Base-by-base conservation (phyloP, 2,329 filamentous ascomycete genomes). In the Polytolypa hystricis region DNA sequence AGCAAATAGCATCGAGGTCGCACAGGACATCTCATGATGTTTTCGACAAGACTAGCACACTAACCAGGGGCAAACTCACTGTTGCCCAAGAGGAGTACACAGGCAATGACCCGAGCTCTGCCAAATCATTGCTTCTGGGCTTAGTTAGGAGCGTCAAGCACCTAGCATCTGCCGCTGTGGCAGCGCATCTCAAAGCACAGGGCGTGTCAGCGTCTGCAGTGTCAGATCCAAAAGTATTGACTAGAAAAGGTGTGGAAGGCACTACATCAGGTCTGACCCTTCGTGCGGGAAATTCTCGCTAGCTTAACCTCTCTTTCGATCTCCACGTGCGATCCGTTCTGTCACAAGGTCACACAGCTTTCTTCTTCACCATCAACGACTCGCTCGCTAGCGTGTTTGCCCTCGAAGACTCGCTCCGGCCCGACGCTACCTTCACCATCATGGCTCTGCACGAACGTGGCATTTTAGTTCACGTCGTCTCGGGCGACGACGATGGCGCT, bases 41-140 rank as follows among this genome's bases (percentile, higher is more conserved):
- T 0, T 79, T 86, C 45, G 81, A 85, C 62, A 86, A 85, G 58
- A 86, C 81, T 0, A 81, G 81, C 0, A 39, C 37, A n/a, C 68
- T 87, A 5, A 87, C 82, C 0, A 52, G 64, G 17, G 79, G 77
- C 0, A 64, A 67, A n/a, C 54, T 71, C 2, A 40, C 48, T 1
- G 65, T 69, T 7, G 49, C 57, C 1, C 40, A 45, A 5, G 48
- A 58, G 43, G 37, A 50, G 16, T 52, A 55, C 37, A 27, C 53
- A 8, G 10, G 23, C 7, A 41, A 35, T 23, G 20, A 20, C 10
- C 14, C 44, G 3, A 26, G 23, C 6, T 35, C 41, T 3, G 30
- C 31, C 3, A 38, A 44, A 6, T 39, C 48, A 4, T 30, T 61
- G 16, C 45, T 65, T 15, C 47, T 65, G 2, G 60, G 57, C 7